Evolutionary conservation across 2,329 filamentous ascomycete genomes (phyloP), one percentile per base, ranked within the genome.

Genomic region (Neonectria neomacrospora): DNA sequence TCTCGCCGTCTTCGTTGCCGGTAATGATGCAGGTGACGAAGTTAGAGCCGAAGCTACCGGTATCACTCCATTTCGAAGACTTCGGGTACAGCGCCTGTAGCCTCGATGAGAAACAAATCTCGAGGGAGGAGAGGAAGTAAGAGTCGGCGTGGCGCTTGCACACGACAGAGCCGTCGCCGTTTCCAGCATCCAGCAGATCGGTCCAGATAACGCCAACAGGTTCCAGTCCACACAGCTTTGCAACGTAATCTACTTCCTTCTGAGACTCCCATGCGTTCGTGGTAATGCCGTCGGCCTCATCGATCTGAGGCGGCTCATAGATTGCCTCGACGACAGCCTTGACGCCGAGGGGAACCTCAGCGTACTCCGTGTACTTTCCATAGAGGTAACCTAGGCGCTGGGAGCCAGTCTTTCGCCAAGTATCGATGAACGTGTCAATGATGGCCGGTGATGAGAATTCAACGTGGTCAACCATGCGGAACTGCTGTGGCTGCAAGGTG

Each of bases 291-390:
- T 99, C 96, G 14, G 90, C 75, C 78, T 99, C 96, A 71, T 94
- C 90, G 37, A 95, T 82, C 76, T 99, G 96, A 2, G 96, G 96
- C 5, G 94, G 93, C 76, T 99, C 96, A 73, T 97, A 99, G 68
- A 99, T 97, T 42, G 94, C 95, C 80, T 99, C 94, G 0, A 99
- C 94, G 1, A 99, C 88, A 16, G 95, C 95, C 80, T 99, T 99
- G 60, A 97, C 88, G 10, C 96, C 96, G 1, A 99, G 85, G 0
- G 96, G 96, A 4, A 99, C 93, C 75, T 97, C 93, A 3, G 90
- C 86, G 76, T 99, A 99, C 77, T 97, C 93, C 66, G 91, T 88
- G 74, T 97, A 97, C 56, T 89, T 89, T 18, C 96, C 96, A 72
- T 98, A 99, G 6, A 99, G 81, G 73, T 94, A 97, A 6, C 95